Base-by-base conservation (phyloP, 139 green algal species). In the Chlamydomonas asymmetrica region DNA sequence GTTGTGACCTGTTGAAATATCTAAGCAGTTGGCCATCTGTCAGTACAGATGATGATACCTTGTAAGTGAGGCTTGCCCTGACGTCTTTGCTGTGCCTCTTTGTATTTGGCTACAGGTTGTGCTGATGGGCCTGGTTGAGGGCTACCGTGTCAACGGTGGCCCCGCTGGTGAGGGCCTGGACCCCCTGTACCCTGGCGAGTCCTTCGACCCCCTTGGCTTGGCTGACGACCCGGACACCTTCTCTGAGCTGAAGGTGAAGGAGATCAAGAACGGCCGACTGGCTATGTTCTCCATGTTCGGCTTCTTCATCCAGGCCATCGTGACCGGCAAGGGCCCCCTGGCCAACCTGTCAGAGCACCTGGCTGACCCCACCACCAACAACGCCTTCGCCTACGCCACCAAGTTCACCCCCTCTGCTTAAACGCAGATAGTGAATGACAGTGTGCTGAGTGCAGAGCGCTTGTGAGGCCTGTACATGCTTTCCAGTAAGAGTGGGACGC, bases 141-240 rank as follows among this genome's bases (percentile, higher is more conserved):
- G 84, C 39, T 97, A 93, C 92, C 89, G 92, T 67, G 84, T 89
- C 35, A 92, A 92, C 73, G 91, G 91, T 63, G 92, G 91, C 63
- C 80, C 80, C 37, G 86, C 72, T 31, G 88, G 84, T 63, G 85
- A 92, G 81, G 91, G 86, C 65, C 54, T 87, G n/a, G 90, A 95
- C 84, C 78, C 88, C 66, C 88, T 97, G 40, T 93, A 98, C 90
- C 94, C 93, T 39, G 94, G 94, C 78, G 94, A 93, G 87, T 82
- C 88, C 57, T 98, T 97, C 66, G 94, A 98, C 92, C 94, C 94
- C 84, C 86, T 98, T 75, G 93, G 93, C 80, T 86, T 98, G 75
- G 96, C 96, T 87, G 96, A 98, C 81, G 95, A 96, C 85, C 91
- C 92, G 49, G 89, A 97, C 75, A 91, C 88, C 79, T 86, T 93